Base-by-base conservation (phyloP, 2,329 filamentous ascomycete genomes). In the Aulographum hederae region DNA sequence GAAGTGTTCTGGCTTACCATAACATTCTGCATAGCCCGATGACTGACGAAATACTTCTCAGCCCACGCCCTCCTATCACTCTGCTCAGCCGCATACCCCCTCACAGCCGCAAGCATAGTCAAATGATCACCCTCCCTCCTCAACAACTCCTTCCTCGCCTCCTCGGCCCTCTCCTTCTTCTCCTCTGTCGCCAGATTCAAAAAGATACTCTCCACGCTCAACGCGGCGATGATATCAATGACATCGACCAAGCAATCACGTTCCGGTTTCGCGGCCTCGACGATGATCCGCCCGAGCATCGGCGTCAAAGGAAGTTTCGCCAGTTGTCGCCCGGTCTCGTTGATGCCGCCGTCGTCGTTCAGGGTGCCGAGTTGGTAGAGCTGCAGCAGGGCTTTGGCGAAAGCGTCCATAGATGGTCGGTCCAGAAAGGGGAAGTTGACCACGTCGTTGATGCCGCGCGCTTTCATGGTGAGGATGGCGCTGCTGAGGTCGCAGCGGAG, bases 381-480 rank as follows among this genome's bases (percentile, higher is more conserved):
- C 33, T 89, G 78, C 4, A 89, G 53, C 1, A 94, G 60, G 0
- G 85, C 84, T 41, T 82, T 82, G 42, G 86, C 73, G 31, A 94
- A 68, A 0, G 79, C 67, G 39, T 91, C 77, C 3, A 72, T 56
- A 6, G 79, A 73, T 0, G 89, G 89, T 1, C 69, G 66, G 34
- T 92, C 84, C 48, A 95, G 73, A 30, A 94, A 70, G 0, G 86
- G 82, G 38, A 98, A 98, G 0, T 65, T 60, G 14, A 84, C 60
- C 2, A 93, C 69, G 46, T 95, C 77, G 17, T 79, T 65, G 10
- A 95, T 74, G 0, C 85, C 84, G 33, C 84, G 70, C 1, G 86
- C 84, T 51, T 93, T 94, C 78, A 98, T 91, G 1, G 80, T 92
- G 6, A 98, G 60, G 1, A 94, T 65, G 0, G 86, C 79, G 20